A percentile compares a stretch with the other conserved stretches of the same genome.
These are phyloP conservation scores for Blastobotrys apis DNA, from an alignment of 1,139 yeast species.

Conservation along the genomic window DNA sequence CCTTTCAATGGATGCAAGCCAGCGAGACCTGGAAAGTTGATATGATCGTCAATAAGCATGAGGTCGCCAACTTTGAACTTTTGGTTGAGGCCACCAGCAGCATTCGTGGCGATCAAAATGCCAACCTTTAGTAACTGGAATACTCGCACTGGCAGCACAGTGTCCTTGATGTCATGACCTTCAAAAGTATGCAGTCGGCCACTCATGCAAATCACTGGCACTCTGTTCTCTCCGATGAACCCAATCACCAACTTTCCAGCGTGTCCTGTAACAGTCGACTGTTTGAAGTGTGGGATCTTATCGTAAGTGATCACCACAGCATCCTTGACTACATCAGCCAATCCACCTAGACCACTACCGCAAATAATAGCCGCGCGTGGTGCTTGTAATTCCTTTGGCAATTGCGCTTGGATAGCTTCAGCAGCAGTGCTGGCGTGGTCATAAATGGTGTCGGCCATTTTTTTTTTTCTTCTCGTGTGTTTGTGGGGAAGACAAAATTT, in stretches of 20 bases:
- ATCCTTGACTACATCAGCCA: slow-evolving; percentile 55
- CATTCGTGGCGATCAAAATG: slow-evolving; percentile 74
- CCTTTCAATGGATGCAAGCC: slow-evolving; percentile 89
- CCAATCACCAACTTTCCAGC: slow-evolving; percentile 82
- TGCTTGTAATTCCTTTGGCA: slow-evolving; percentile 28
- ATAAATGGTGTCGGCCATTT: slow-evolving; percentile 12
- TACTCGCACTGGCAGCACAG: slow-evolving; percentile 82
- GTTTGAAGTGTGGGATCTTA: slow-evolving; percentile 74
- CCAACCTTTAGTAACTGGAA: slow-evolving; percentile 60
- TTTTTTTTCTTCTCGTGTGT: neutral
- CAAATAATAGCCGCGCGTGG: slow-evolving; percentile 71
- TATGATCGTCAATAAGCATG: slow-evolving; percentile 85
- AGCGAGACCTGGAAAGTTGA: slow-evolving; percentile 84
- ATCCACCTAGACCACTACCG: slow-evolving; percentile 92
- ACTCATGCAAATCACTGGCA: slow-evolving; percentile 88
- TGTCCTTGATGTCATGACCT: slow-evolving; percentile 74
- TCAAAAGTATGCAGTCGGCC: slow-evolving; percentile 91
- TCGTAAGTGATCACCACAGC: slow-evolving; percentile 55
- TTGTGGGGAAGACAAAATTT: too few species aligned
- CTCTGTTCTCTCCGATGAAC: slow-evolving; percentile 57
- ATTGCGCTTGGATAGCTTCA: slow-evolving; percentile 22
- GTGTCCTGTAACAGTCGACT: slow-evolving; percentile 83
- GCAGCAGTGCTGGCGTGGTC: slow-evolving; percentile 28
- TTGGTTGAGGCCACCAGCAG: slow-evolving; percentile 84
- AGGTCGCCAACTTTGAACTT: slow-evolving; percentile 75